Conservation (phyloP, 2,329 filamentous ascomycete genomes). For the Nemania sp. region DNA sequence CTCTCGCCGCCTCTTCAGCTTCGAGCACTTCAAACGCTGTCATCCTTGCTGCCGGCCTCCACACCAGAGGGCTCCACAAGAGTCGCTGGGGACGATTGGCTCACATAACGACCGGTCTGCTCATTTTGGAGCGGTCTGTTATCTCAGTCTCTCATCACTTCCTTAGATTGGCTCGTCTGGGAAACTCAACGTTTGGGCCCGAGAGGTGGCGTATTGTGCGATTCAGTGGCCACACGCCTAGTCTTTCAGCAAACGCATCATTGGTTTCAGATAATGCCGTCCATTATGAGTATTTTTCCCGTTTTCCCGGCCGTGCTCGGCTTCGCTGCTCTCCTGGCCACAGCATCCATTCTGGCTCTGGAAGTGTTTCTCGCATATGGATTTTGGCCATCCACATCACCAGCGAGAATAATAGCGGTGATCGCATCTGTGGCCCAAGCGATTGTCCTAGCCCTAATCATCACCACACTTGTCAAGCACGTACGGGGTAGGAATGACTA, state of each 20-base stretch:
- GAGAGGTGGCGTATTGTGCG: neutral
- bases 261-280: slow-evolving; percentile 6
- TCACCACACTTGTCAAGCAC: slow-evolving; percentile 41
- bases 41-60: neutral
- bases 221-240: neutral
- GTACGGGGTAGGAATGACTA: slow-evolving; percentile 33
- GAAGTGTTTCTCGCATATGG: slow-evolving; percentile 47
- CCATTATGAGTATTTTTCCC: slow-evolving; percentile 43
- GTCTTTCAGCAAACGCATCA: neutral
- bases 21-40: slow-evolving; percentile 18
- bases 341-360: slow-evolving; percentile 46
- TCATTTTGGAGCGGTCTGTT: neutral
- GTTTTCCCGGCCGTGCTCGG: slow-evolving; percentile 46
- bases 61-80: neutral
- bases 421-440: slow-evolving; percentile 46
- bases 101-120: neutral
- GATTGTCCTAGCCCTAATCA: slow-evolving; percentile 44
- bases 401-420: slow-evolving; percentile 44
- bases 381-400: slow-evolving; percentile 36
- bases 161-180: neutral
- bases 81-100: neutral
- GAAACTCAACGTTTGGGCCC: neutral
- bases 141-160: neutral
- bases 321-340: slow-evolving; percentile 44
- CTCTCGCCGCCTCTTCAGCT: slow-evolving; percentile 14